Base-by-base conservation (phyloP, 148 eudicot species). In the Fagopyrum homotropicum region DNA sequence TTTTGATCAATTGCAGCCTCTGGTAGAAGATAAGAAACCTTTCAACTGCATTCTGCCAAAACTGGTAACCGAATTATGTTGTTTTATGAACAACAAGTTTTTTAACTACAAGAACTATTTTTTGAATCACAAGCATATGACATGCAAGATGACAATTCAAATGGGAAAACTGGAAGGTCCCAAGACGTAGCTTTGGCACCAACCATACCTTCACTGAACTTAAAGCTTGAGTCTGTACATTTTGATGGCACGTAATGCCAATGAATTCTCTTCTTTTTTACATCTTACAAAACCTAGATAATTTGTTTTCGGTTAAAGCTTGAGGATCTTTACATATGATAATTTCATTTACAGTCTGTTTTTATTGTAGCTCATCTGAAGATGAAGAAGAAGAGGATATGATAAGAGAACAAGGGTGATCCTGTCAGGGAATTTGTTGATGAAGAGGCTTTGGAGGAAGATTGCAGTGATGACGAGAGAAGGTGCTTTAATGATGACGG, bases 361-460 rank as follows among this genome's bases (percentile, higher is more conserved):
- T n/a, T 35, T 72, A 60, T 74, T 60, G 75, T 78, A 90, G 97
- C 73, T 87, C 86, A 71, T 89, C 91, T 75, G 73, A 66, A 10
- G 89, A 85, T 43, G 97, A 91, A 80, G 98, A 91, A 73, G 95
- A 86, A 70, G 97, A 91, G 79, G 98, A 94, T 83, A 81, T 80
- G 92, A 92, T 79, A 89, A 89, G 97, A 92, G 81, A 94, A 90
- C 60, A 78, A 45, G 50, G 96, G 91, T 55, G 97, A 90, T 81
- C 96, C 90, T 75, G 93, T 90, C 11, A 90, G 83, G 79, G 80
- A 82, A 72, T 95, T 95, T 84, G 69, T 95, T 80, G 98, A 95
- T 78, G 98, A 92, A 75, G 98, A 95, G 88, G 98, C 98, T 56
- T 83, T 83, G 76, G 97, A 85, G 81, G 93, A 90, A 78, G 93